Evolutionary conservation across 2,329 filamentous ascomycete species (phyloP).

Genomic region (Aspergillus sp.): DNA sequence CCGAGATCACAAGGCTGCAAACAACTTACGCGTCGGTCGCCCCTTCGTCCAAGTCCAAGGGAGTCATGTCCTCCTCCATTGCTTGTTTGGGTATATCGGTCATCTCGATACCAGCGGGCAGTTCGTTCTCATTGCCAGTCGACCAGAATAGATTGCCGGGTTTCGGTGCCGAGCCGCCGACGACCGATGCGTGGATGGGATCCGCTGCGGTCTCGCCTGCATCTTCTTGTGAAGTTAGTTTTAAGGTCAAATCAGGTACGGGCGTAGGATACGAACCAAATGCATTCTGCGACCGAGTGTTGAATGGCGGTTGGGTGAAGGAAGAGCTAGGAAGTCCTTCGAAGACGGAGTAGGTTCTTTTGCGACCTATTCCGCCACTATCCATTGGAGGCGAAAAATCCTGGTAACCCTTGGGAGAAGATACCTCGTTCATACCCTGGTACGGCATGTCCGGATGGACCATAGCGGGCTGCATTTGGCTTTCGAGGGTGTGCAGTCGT

Average conservation of each 20-base stretch:
- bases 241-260: background rate
- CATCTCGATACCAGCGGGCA: slow-evolving; percentile 33
- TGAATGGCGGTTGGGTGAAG: slow-evolving; percentile 42
- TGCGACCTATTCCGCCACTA: slow-evolving; percentile 41
- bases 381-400: slow-evolving; percentile 55
- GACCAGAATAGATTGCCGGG: slow-evolving; percentile 42
- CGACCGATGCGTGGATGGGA: slow-evolving; percentile 39
- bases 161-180: slow-evolving; percentile 32
- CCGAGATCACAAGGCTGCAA: background rate
- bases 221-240: slow-evolving; percentile 18
- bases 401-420: slow-evolving; percentile 48
- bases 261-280: slow-evolving; percentile 27
- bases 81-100: slow-evolving; percentile 32
- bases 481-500: slow-evolving; percentile 77
- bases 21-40: slow-evolving; percentile 39
- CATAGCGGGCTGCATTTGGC: slow-evolving; percentile 59
- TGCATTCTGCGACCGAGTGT: slow-evolving; percentile 34
- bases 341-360: slow-evolving; percentile 52
- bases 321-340: slow-evolving; percentile 44
- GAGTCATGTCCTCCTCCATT: slow-evolving; percentile 35
- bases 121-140: slow-evolving; percentile 30
- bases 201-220: slow-evolving; percentile 30
- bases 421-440: slow-evolving; percentile 42
- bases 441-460: slow-evolving; percentile 44
- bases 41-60: slow-evolving; percentile 39